Percentiles rank a stretch among this genome's conserved stretches.
phyloP scores from a whole-genome alignment of 805 yeast species.

The Saccharomyces jurei region DNA sequence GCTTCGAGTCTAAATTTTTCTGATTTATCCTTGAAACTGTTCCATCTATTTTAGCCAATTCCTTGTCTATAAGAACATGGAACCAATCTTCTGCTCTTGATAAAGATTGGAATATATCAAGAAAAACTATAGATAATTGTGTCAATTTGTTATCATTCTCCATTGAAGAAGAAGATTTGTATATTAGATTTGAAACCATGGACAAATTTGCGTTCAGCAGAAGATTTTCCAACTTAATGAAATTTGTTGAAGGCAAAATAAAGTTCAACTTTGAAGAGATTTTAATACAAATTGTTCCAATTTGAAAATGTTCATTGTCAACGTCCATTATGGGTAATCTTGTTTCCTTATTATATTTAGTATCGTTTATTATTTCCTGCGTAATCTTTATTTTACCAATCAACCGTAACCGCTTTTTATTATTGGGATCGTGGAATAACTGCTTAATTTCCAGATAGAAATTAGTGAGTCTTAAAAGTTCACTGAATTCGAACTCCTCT shows the following conservation, averaged over 20 bases:
- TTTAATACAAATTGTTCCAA: conserved; percentile 53
- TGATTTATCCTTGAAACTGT: conserved; percentile 15
- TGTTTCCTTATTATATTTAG: conserved; percentile 19
- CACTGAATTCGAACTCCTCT: conserved; percentile 59
- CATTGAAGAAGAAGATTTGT: conserved; percentile 3
- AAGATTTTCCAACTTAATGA: conserved; percentile 55
- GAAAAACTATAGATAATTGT: conserved; percentile 46
- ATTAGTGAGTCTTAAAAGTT: conserved; percentile 45
- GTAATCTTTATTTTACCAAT: conserved; percentile 43
- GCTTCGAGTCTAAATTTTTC: conserved; percentile 19
- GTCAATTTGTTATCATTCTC: conserved; percentile 41
- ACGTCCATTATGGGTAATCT: conserved; percentile 40
- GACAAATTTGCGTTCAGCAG: conserved; percentile 43
- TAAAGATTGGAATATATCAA: conserved; percentile 68
- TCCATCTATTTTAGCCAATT: conserved; percentile 37
- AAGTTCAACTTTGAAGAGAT: conserved; percentile 45
- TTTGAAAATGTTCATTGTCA: conserved; percentile 32
- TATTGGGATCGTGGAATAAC: conserved; percentile 18
- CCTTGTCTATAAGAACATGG: conserved; percentile 56
- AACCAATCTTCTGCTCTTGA: conserved; percentile 70
- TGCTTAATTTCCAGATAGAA: conserved; percentile 42
- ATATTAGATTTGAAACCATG: conserved; percentile 5
- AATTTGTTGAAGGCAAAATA: conserved; percentile 52
- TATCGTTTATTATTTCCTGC: conserved; percentile 20
- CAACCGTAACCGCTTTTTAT: conserved; percentile 1